Conservation (phyloP, 345 rosid genomes). For the Populus tremula region DNA sequence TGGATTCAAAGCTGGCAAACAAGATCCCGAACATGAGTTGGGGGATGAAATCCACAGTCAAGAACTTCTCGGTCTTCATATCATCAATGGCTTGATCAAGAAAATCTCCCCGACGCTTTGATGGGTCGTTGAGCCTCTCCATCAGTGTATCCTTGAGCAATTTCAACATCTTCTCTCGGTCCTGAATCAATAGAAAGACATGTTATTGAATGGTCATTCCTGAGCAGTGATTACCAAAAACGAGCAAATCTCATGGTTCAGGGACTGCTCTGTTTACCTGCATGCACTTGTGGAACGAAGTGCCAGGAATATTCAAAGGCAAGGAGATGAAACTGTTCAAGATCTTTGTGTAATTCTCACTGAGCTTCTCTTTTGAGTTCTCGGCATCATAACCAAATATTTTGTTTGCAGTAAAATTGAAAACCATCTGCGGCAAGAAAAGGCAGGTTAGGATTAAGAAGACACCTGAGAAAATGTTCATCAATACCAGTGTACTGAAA, state of each 20-base stretch:
- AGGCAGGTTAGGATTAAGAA: neutral
- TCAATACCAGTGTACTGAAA: too few species aligned
- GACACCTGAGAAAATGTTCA: neutral
- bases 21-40: constrained; percentile 25
- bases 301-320: constrained; percentile 39
- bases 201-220: neutral
- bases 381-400: constrained; percentile 22
- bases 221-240: neutral
- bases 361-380: constrained; percentile 11
- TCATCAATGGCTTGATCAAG: constrained; percentile 24
- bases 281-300: constrained; percentile 36
- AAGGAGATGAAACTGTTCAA: constrained; percentile 22
- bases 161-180: constrained; percentile 10
- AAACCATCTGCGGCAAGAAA: constrained; percentile 18
- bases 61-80: constrained; percentile 22
- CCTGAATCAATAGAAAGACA: constrained; percentile 1
- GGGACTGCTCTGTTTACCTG: constrained; percentile 17
- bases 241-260: neutral
- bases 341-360: constrained; percentile 15
- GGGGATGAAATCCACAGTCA: constrained; percentile 26
- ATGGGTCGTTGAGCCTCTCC: constrained; percentile 16
- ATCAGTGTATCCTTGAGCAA: constrained; percentile 8
- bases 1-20: constrained; percentile 16
- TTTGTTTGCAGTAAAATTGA: constrained; percentile 24
- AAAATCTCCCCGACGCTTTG: constrained; percentile 16